Base-by-base conservation (phyloP, 164 flowering plant genomes). In the Nymphaea colorata region DNA sequence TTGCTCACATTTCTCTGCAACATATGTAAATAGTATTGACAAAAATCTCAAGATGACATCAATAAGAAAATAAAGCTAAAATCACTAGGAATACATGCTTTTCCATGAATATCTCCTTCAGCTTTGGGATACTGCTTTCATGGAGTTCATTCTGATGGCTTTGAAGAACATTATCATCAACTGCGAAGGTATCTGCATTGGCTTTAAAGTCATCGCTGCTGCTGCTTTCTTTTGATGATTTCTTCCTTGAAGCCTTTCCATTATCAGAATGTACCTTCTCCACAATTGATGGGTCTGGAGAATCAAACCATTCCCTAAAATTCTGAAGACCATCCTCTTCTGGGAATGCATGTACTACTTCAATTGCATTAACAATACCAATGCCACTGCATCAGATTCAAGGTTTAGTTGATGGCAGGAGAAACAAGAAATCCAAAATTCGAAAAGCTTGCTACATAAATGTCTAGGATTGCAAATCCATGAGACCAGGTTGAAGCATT, bases 281-380 rank as follows among this genome's bases (percentile, higher is more conserved):
- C 6, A 94, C 74, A 64, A 94, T 94, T 66, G 79, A 71, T 67
- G 96, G 97, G 77, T 94, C 98, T 64, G 98, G 98, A 70, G 98
- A 94, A 77, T 94, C 98, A 67, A 94, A 73, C 98, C 98, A 94
- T 78, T 91, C 92, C 59, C 93, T 82, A 76, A 94, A 94, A 68
- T 88, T 82, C 18, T 74, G 81, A 66, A 94, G 95, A 57, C 98
- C 98, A 76, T 85, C 87, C 70, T 88, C 93, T 77, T 87, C 98
- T 14, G 96, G 96, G 81, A 88, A 94, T 68, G 98, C 97, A 86
- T 84, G 84, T 66, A 90, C 77, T 74, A 94, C 95, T 80, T 94
- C 98, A 78, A 94, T 83, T 68, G 97, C 98, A 88, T 94, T 94
- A 51, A 94, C 98, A 73, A 91, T 94, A 57, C 98, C 98, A 72